Conservation (phyloP, 805 yeast species). For the Middelhovenomyces tepae region DNA sequence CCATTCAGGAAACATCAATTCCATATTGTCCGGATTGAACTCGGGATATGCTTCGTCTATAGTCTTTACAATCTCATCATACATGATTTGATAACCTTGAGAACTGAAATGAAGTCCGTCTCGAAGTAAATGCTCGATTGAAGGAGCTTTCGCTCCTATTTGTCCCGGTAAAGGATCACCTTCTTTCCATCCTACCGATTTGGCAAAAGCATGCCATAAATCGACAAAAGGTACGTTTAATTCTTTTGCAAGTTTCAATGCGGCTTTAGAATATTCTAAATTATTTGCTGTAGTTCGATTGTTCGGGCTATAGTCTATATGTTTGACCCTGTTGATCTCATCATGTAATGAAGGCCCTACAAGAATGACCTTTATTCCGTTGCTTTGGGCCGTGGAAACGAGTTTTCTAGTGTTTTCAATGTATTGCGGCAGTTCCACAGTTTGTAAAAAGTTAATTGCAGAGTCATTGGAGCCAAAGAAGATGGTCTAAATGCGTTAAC, state of each 20-base stretch:
- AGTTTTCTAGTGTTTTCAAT: conserved; percentile 39
- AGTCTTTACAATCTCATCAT: conserved; percentile 32
- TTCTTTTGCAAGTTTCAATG: conserved; percentile 37
- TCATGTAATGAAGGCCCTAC: conserved; percentile 54
- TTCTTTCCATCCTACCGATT: conserved; percentile 34
- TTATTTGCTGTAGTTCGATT: conserved; percentile 40
- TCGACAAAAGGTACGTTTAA: conserved; percentile 51
- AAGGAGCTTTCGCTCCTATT: conserved; percentile 4
- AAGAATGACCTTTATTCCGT: conserved; percentile 44
- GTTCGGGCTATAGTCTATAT: conserved; percentile 32
- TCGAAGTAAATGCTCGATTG: conserved; percentile 25
- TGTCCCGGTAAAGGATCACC: conserved; percentile 19
- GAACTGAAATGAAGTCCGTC: conserved; percentile 60
- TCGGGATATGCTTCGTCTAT: conserved; percentile 42
- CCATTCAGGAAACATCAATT: conserved; percentile 8
- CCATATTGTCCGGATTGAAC: conserved; percentile 34
- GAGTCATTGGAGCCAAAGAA: conserved; percentile 83
- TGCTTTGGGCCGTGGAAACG: conserved; percentile 31
- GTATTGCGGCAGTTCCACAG: conserved; percentile 45
- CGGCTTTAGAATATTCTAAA: conserved; percentile 42
- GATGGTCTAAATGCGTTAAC: conserved; percentile 34
- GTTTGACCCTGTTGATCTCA: conserved; percentile 24
- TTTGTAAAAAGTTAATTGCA: conserved; percentile 34
- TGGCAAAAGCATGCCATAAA: conserved; percentile 37
- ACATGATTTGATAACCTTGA: conserved; percentile 43